These are phyloP conservation scores for Leccinum disarticulatum DNA, from an alignment of 768 basidiomycete species.

Conservation along the genomic window DNA sequence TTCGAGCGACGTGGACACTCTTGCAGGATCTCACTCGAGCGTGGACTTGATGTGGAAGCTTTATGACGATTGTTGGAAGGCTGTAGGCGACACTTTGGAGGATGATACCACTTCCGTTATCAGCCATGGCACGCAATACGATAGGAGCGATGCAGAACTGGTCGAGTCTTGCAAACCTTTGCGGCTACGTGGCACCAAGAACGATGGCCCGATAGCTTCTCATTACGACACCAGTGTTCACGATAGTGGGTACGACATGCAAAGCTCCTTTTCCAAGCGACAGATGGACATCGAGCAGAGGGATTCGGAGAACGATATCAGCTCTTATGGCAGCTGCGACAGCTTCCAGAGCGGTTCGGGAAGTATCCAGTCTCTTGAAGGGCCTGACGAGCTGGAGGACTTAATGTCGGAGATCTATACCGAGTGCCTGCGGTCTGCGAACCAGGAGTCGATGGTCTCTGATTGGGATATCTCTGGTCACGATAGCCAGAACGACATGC, in stretches of 20 bases:
- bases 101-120: background rate
- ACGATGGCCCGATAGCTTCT: background rate
- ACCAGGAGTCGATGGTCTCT: background rate
- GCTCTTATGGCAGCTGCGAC: background rate
- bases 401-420: background rate
- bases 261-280: background rate
- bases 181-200: background rate
- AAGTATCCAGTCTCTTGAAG: background rate
- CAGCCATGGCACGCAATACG: background rate
- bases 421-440: background rate
- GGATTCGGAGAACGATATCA: background rate
- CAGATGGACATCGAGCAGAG: background rate
- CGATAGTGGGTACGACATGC: background rate
- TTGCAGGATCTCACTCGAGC: background rate
- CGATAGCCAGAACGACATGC: background rate
- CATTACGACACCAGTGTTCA: background rate
- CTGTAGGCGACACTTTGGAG: background rate
- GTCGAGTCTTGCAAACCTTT: background rate
- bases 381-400: background rate
- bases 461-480: background rate
- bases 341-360: background rate
- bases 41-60: constrained; percentile 15
- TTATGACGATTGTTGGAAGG: background rate
- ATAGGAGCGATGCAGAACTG: background rate
- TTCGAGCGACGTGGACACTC: background rate